Evolutionary conservation across 257 asterid genomes (phyloP), one percentile per base, ranked within the genome.

Genomic region (Sherardia arvensis): DNA sequence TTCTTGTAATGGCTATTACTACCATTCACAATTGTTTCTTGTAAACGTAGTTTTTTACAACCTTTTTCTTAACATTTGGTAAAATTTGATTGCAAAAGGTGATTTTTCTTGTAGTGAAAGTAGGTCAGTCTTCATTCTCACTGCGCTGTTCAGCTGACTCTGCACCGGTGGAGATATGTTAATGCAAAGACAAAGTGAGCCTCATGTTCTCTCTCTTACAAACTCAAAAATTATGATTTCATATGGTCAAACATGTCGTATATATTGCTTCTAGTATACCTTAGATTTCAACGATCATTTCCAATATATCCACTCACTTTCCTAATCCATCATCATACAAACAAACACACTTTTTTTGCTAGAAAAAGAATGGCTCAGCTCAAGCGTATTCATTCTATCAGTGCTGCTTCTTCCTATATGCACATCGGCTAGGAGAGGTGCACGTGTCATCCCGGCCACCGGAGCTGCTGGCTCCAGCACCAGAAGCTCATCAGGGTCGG

Each of bases 121-220:
- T 81, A 32, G 81, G 86, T 20, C 94, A 85, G 73, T 78, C 67
- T 61, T 79, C 97, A 51, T 79, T 23, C 78, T 80, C 59, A 75
- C 73, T 55, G 73, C 73, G 58, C 76, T 92, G 71, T 87, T 87
- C 66, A 79, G 80, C 73, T 86, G 83, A 86, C 51, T n/a, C n/a
- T 61, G 33, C 65, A 67, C 62, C 10, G 1, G 51, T 8, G 1
- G 38, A 36, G 43, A 26, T 2, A 25, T 40, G 14, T 25, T 40
- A 11, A 25, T 14, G 54, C 1, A 26, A 25, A 8, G 53, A 32
- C 22, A 8, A 7, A 32, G 61, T 56, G 38, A 56, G 61, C 38
- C 28, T 25, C 33, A 26, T 36, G 21, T n/a, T n/a, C n/a, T n/a
- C 65, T 59, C 23, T 60, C 8, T 36, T 4, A 34, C 21, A 53